Conservation (phyloP, 1,139 yeast species). For the Debaryomycetaceae sp. region DNA sequence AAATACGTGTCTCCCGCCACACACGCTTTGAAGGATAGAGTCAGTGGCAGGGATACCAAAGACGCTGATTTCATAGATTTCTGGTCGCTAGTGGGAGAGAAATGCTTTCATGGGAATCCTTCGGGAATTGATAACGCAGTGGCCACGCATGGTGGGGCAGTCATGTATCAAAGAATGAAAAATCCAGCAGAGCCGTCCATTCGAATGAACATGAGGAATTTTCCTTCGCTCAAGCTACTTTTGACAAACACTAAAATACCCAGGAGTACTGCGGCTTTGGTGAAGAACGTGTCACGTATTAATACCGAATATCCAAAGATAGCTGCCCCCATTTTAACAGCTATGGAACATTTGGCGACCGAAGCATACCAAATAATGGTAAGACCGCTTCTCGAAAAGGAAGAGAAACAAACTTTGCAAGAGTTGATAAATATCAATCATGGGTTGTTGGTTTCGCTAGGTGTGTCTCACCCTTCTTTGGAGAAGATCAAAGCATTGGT, state of each 20-base stretch:
- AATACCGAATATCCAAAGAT: slow-evolving; percentile 53
- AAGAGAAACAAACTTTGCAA: slow-evolving; percentile 45
- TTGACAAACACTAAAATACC: slow-evolving; percentile 85
- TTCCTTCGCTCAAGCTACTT: slow-evolving; percentile 72
- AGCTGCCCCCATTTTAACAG: slow-evolving; percentile 57
- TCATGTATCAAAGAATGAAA: slow-evolving; percentile 70
- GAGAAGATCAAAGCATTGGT: slow-evolving; percentile 67
- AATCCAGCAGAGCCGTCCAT: slow-evolving; percentile 53
- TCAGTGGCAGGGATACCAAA: slow-evolving; percentile 30
- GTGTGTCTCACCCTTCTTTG: slow-evolving; percentile 88
- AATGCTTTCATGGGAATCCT: slow-evolving; percentile 95
- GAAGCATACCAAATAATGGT: slow-evolving; percentile 66
- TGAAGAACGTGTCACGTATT: slow-evolving; percentile 66
- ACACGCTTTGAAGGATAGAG: slow-evolving; percentile 24
- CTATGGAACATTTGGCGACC: slow-evolving; percentile 64
- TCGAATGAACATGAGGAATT: slow-evolving; percentile 62
- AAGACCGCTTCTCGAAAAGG: slow-evolving; percentile 45
- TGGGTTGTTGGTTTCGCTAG: slow-evolving; percentile 78
- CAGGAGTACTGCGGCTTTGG: slow-evolving; percentile 80
- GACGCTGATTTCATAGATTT: slow-evolving; percentile 65
- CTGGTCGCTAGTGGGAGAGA: slow-evolving; percentile 94
- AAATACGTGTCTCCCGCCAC: slow-evolving; percentile 44
- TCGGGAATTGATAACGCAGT: slow-evolving; percentile 97
- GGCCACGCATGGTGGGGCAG: slow-evolving; percentile 95
- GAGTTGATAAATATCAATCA: slow-evolving; percentile 82